Evolutionary conservation across 352 stramenopile species (phyloP), one percentile per base, ranked within the genome.

Genomic region (Hyaloperonospora brassicae): DNA sequence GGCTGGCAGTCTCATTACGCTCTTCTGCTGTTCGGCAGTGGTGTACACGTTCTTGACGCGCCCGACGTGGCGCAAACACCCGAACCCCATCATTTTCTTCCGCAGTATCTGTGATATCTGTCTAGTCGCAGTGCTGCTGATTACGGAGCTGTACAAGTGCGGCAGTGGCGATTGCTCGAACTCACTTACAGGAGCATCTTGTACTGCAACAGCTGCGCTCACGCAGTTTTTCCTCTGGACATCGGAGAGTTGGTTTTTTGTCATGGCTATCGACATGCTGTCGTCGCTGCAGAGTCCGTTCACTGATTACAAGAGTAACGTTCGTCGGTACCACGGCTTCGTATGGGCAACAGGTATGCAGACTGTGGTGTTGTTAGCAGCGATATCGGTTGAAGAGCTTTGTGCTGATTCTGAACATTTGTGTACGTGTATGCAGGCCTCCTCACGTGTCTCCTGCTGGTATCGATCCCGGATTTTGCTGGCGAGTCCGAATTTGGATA

Each of bases 191-290:
- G 60, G 59, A 11, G 55, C 70, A 5, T 79, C 70, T 12, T 93
- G 83, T 43, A 79, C 72, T 23, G 63, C 70, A 10, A 87, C 78
- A 8, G 84, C 84, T 21, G 84, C 72, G 4, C 61, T 93, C 8
- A 93, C 82, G 35, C 81, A 93, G 69, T 86, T 93, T 56, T 92
- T 92, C 50, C 62, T 93, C n/a, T 89, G 83, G 76, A 81, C 70
- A 12, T 91, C 84, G 9, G 84, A 93, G 61, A 89, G 79, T 54
- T 93, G 84, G 84, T 93, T 93, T 56, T 89, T 89, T 49, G 80
- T 93, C 52, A 93, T 93, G 84, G 77, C 84, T 17, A 89, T 91
- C 52, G 84, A 93, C 57, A 89, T 93, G 79, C 62, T 88, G 35
- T 86, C 73, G 38, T 90, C 79, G 35, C 64, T 93, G 30, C 78